phyloP scores from a whole-genome alignment of 1,284 basidiomycete genomes.

The Ustilago esculenta region DNA sequence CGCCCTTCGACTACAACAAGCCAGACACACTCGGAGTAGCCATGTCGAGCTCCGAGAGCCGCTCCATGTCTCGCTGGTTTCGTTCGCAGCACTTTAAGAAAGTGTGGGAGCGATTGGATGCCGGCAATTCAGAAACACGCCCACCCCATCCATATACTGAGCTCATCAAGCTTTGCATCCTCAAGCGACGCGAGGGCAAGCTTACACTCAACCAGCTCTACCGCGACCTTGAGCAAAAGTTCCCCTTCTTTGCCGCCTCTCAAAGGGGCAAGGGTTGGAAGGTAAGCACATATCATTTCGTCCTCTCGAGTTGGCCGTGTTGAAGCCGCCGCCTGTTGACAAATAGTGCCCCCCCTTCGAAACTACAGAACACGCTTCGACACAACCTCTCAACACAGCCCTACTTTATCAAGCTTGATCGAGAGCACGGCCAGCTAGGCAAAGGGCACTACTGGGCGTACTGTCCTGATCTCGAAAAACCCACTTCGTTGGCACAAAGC shows the following conservation, averaged over 20 bases:
- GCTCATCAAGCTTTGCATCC: constrained; percentile 49
- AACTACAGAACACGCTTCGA: constrained; percentile 38
- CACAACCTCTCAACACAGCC: constrained; percentile 47
- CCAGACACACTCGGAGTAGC: background rate
- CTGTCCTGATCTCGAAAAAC: constrained; percentile 35
- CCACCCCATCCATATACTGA: constrained; percentile 39
- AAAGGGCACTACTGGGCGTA: constrained; percentile 51
- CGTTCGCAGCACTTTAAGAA: constrained; percentile 29
- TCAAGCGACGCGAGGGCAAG: constrained; percentile 31
- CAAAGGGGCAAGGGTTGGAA: constrained; percentile 41
- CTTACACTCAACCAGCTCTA: constrained; percentile 45
- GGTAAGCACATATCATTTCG: constrained; percentile 8
- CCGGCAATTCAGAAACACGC: constrained; percentile 8
- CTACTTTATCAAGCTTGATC: constrained; percentile 45
- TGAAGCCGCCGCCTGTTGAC: background rate
- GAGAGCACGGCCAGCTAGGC: constrained; percentile 30
- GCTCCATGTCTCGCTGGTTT: constrained; percentile 14
- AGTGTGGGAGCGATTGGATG: constrained; percentile 25
- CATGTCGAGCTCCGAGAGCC: background rate
- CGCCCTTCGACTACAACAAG: background rate
- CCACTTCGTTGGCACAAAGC: constrained; percentile 38
- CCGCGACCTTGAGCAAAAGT: constrained; percentile 35
- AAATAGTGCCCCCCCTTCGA: background rate
- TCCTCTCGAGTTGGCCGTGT: background rate
- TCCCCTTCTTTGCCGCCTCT: constrained; percentile 31